These are phyloP conservation scores for Pythium plurisporium DNA, from an alignment of 352 stramenopile species.

Conservation along the genomic window DNA sequence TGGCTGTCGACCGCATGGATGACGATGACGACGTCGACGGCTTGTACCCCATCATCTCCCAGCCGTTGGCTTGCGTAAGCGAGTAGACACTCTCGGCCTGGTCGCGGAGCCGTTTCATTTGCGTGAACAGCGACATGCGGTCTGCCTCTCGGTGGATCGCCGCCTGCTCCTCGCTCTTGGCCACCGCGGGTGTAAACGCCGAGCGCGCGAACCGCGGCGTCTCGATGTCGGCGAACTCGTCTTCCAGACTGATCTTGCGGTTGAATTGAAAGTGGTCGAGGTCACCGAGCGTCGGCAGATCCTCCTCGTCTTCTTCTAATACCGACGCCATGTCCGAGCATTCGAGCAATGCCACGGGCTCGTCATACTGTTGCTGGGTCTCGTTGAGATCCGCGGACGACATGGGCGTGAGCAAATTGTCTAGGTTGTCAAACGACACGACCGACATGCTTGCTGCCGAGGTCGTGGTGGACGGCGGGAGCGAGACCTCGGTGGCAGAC, in stretches of 20 bases:
- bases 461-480: slow-evolving; percentile 1
- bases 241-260: slow-evolving; percentile 16
- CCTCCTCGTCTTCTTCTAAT: slow-evolving; percentile 18
- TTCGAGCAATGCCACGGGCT: slow-evolving; percentile 14
- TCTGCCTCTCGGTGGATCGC: slow-evolving; percentile 12
- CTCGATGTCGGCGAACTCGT: background rate
- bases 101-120: slow-evolving; percentile 18
- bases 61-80: slow-evolving; percentile 18
- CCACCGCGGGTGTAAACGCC: slow-evolving; percentile 9
- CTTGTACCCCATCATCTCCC: slow-evolving; percentile 16
- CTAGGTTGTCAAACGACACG: slow-evolving; percentile 6
- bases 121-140: slow-evolving; percentile 21
- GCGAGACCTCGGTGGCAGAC: background rate
- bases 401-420: slow-evolving; percentile 16
- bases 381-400: background rate
- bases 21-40: slow-evolving; percentile 9
- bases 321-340: slow-evolving; percentile 16
- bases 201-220: slow-evolving; percentile 7
- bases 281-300: slow-evolving; percentile 19
- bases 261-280: slow-evolving; percentile 13
- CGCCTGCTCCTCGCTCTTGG: slow-evolving; percentile 12
- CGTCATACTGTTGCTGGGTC: background rate
- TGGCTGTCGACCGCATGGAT: slow-evolving; percentile 9
- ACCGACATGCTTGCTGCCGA: background rate
- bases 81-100: slow-evolving; percentile 20